Evolutionary conservation across 176 grass and related monocot genomes (phyloP), one percentile per base, ranked within the genome.

Genomic region (Oryza officinalis): DNA sequence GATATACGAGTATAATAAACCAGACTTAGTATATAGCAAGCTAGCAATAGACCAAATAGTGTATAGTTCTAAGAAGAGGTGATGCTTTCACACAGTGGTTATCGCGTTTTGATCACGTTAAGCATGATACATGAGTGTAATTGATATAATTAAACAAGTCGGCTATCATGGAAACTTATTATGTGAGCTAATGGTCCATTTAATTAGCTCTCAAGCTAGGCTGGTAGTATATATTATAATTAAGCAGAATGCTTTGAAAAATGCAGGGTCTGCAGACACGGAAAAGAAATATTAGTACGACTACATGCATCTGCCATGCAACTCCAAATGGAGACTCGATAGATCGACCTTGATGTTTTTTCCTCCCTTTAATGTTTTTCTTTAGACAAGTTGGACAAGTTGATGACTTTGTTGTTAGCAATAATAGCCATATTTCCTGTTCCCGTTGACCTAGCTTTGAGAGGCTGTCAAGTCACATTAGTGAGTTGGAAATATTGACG

Each of bases 361-460:
- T 72, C 52, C 52, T 26, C 23, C 27, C 40, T 49, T 32, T 10
- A 26, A 3, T 28, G 26, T 46, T 76, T 78, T 46, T 13, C 46
- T 8, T 31, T 74, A 2, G 67, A 31, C 74, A 83, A 78, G 78
- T 73, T 86, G 71, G 66, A 30, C 33, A 67, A 1, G 61, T 40
- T 30, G 83, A 74, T 73, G 37, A 2, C 33, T 57, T 23, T 30
- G 22, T 27, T 71, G 71, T 45, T 69, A 22, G 66, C 74, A 27
- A 13, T 33, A 32, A 64, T 78, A 80, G 31, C 8, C 46, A 43
- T 74, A 73, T 78, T 86, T 73, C 40, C 68, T 87, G 68, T 80
- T 69, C 28, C 47, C 80, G 75, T 83, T 90, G 75, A 87, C 80
- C 69, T 87, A 84, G 38, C 38, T 54, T 79, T 41, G 40, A 74